Percentiles rank a stretch among this genome's conserved stretches.
Conservation (phyloP, 2,329 filamentous ascomycete genomes). For the Aspergillus tanneri region DNA sequence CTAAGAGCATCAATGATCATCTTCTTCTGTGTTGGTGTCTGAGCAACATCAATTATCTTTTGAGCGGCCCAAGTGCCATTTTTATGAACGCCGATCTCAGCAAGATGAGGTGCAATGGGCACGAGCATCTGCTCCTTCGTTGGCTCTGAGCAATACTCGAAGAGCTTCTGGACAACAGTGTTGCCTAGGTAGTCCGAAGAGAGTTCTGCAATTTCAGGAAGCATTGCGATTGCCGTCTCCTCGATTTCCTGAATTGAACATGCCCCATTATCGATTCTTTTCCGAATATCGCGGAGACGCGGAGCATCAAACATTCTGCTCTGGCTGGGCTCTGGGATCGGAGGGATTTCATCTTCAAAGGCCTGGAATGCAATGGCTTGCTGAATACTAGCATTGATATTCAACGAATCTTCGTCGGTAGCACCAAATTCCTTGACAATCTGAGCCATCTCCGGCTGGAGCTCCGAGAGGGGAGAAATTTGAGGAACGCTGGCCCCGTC, state of each 20-base stretch:
- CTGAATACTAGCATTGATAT: conserved; percentile 72
- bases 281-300: conserved; percentile 90
- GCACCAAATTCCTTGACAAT: conserved; percentile 91
- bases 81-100: conserved; percentile 97
- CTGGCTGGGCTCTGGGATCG: conserved; percentile 82
- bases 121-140: conserved; percentile 88
- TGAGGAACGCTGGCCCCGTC: conserved; percentile 45
- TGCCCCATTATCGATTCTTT: conserved; percentile 94
- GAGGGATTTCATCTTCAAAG: conserved; percentile 81
- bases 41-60: conserved; percentile 97
- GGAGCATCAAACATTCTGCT: conserved; percentile 90
- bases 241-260: conserved; percentile 86
- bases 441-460: conserved; percentile 76
- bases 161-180: conserved; percentile 98
- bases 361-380: conserved; percentile 70
- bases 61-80: conserved; percentile 99
- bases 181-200: conserved; percentile 96
- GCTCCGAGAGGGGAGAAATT: conserved; percentile 71
- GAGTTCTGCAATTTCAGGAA: conserved; percentile 92
- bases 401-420: conserved; percentile 70
- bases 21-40: conserved; percentile 76
- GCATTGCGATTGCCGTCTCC: conserved; percentile 86
- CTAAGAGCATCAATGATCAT: conserved; percentile 81
- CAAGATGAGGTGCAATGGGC: conserved; percentile 85
- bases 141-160: conserved; percentile 89